Conservation (phyloP, 2,329 filamentous ascomycete genomes). For the Chrysoporthe deuterocubensis region DNA sequence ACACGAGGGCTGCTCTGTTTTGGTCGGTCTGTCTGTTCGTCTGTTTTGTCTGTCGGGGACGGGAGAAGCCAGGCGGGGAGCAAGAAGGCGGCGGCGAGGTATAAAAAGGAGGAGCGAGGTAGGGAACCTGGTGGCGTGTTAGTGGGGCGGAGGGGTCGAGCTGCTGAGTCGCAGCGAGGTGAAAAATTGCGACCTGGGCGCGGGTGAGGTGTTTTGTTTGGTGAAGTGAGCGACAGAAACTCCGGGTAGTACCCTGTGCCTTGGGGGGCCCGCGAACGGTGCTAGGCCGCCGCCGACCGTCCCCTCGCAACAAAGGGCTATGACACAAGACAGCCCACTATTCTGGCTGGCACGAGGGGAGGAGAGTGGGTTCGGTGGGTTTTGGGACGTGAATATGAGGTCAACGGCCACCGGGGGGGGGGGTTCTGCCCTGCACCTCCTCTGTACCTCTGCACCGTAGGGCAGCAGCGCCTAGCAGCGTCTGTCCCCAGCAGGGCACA, state of each 20-base stretch:
- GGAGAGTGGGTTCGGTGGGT: constrained; percentile 4
- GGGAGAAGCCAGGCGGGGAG: background rate
- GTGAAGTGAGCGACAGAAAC: constrained; percentile 28
- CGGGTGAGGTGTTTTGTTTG: constrained; percentile 28
- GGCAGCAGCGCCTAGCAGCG: too few relatives aligned
- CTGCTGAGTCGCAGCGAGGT: constrained; percentile 20
- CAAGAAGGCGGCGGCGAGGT: constrained; percentile 11
- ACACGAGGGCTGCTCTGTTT: background rate
- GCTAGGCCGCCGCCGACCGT: background rate
- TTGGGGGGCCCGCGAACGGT: background rate
- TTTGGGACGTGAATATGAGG: constrained; percentile 11
- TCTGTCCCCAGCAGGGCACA: too few relatives aligned
- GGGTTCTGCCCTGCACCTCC: background rate
- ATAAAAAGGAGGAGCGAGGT: constrained; percentile 22
- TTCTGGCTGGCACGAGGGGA: background rate
- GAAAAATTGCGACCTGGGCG: constrained; percentile 22
- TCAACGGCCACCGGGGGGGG: background rate
- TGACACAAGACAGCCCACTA: constrained; percentile 23
- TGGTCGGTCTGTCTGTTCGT: background rate
- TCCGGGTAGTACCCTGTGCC: constrained; percentile 19
- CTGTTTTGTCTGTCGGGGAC: constrained; percentile 4
- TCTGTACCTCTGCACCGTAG: too few relatives aligned
- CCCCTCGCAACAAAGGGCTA: background rate
- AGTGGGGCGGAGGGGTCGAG: constrained; percentile 20
- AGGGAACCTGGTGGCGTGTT: constrained; percentile 16